Conservation (phyloP, 441 rosid genomes). For the Adansonia grandidieri region DNA sequence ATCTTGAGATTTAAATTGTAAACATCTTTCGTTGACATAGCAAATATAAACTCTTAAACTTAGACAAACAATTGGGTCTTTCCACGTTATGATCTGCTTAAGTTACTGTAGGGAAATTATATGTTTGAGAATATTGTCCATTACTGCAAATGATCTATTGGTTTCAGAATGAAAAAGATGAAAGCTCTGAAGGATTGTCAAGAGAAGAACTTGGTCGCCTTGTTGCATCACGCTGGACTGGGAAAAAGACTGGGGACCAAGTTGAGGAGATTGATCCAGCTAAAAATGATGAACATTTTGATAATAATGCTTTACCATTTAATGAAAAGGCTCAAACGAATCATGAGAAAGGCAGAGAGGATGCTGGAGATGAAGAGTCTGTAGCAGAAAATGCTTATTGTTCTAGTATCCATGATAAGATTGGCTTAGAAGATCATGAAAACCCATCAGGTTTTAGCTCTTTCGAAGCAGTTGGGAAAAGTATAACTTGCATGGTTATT, state of each 20-base stretch:
- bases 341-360: constrained; percentile 39
- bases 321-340: background rate
- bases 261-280: constrained; percentile 28
- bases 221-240: constrained; percentile 79
- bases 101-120: background rate
- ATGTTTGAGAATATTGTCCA: constrained; percentile 2
- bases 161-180: constrained; percentile 42
- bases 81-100: background rate
- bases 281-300: constrained; percentile 25
- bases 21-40: background rate
- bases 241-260: constrained; percentile 46
- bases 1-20: background rate
- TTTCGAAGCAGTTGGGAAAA: constrained; percentile 11
- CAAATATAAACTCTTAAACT: constrained; percentile 1
- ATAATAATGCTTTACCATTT: background rate
- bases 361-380: constrained; percentile 35
- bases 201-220: constrained; percentile 74
- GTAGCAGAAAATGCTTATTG: constrained; percentile 40
- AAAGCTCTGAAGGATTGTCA: constrained; percentile 54
- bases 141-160: constrained; percentile 18
- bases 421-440: constrained; percentile 42
- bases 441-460: constrained; percentile 47
- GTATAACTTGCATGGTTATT: background rate
- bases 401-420: constrained; percentile 36
- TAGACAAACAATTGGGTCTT: constrained; percentile 1